phyloP scores from a whole-genome alignment of 2,329 filamentous ascomycete genomes.

The Diaporthe ampelina region DNA sequence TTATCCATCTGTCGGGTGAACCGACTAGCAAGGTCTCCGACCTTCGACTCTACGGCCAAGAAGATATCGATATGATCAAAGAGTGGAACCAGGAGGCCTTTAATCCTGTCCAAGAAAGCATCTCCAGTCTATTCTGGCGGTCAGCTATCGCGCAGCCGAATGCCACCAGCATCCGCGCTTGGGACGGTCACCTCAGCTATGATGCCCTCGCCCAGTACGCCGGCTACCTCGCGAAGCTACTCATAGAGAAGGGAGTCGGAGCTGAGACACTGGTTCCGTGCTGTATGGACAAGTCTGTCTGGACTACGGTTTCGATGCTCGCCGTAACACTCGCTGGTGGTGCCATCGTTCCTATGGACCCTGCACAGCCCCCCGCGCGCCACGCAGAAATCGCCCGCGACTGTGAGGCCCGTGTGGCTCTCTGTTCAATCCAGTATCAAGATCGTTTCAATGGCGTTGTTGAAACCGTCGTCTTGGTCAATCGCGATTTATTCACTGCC shows the following conservation, averaged over 20 bases:
- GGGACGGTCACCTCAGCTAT: slow-evolving; percentile 2
- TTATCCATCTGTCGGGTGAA: background rate
- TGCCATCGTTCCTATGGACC: slow-evolving; percentile 11
- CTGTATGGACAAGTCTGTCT: slow-evolving; percentile 8
- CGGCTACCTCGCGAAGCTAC: background rate
- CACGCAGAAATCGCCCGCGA: slow-evolving; percentile 9
- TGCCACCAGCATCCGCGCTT: background rate
- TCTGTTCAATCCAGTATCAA: slow-evolving; percentile 11
- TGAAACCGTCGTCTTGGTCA: background rate
- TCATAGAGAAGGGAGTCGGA: slow-evolving; percentile 7
- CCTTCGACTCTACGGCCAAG: slow-evolving; percentile 3
- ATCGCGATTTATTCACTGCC: background rate
- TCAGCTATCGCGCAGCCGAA: background rate
- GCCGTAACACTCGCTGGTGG: slow-evolving; percentile 14
- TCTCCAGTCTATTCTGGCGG: slow-evolving; percentile 12
- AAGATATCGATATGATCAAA: background rate
- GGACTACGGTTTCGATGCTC: slow-evolving; percentile 21
- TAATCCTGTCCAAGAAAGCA: background rate
- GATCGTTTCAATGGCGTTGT: slow-evolving; percentile 1
- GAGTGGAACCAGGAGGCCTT: background rate
- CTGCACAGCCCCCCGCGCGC: background rate
- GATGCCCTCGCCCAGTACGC: background rate
- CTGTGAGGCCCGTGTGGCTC: slow-evolving; percentile 5
- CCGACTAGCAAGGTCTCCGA: slow-evolving; percentile 8
- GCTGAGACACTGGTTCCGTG: slow-evolving; percentile 6